phyloP scores from a whole-genome alignment of 805 yeast genomes.

The Teunomyces cretensis region DNA sequence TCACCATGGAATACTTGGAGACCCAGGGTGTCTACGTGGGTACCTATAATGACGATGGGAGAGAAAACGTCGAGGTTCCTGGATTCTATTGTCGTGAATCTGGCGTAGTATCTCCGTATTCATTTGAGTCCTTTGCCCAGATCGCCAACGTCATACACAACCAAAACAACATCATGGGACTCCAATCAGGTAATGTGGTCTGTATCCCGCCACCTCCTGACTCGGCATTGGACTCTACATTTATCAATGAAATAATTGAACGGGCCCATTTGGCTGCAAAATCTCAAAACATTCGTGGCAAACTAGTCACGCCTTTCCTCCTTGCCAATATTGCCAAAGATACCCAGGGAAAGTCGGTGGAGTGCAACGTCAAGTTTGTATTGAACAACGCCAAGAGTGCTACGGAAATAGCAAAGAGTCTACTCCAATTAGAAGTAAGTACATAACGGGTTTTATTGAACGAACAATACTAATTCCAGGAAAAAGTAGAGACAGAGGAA shows the following conservation, averaged over 20 bases:
- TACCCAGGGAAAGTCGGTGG: constrained; percentile 71
- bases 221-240: constrained; percentile 53
- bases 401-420: constrained; percentile 59
- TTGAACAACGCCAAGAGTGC: constrained; percentile 73
- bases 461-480: not conserved
- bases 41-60: constrained; percentile 55
- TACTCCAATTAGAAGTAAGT: constrained; percentile 36
- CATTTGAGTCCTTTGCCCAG: constrained; percentile 48
- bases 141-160: constrained; percentile 64
- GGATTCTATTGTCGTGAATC: constrained; percentile 82
- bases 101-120: constrained; percentile 69
- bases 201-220: constrained; percentile 80
- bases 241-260: constrained; percentile 56
- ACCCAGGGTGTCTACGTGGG: constrained; percentile 89
- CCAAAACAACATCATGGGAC: constrained; percentile 43
- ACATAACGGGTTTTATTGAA: constrained; percentile 3
- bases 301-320: constrained; percentile 76
- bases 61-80: constrained; percentile 53
- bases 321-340: constrained; percentile 60
- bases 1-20: constrained; percentile 83
- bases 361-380: constrained; percentile 72
- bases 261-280: constrained; percentile 60
- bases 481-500: constrained; percentile 1
- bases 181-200: constrained; percentile 69
- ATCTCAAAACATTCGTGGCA: constrained; percentile 57